A percentile compares a stretch with the other conserved stretches of the same genome.
Conservation (phyloP, 768 basidiomycete genomes). For the Lactarius psammicola region DNA sequence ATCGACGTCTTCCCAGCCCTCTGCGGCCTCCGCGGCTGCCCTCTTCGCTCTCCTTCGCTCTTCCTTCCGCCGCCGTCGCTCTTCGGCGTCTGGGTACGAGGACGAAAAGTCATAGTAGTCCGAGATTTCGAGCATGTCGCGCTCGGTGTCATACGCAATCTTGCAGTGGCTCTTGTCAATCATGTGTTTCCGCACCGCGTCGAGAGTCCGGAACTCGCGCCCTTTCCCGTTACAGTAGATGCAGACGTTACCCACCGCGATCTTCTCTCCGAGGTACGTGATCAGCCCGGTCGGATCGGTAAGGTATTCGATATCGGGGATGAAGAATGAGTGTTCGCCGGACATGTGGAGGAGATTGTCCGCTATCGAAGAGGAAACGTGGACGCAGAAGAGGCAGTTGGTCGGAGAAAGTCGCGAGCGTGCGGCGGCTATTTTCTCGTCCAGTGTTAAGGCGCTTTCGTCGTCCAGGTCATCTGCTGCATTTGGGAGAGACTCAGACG, state of each 20-base stretch:
- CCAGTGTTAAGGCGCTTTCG: slow-evolving; percentile 47
- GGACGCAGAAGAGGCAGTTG: slow-evolving; percentile 85
- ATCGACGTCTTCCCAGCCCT: slow-evolving; percentile 37
- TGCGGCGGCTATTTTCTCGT: slow-evolving; percentile 72
- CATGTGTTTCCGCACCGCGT: slow-evolving; percentile 96
- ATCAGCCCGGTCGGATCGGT: slow-evolving; percentile 81
- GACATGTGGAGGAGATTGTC: slow-evolving; percentile 88
- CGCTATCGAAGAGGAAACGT: slow-evolving; percentile 49
- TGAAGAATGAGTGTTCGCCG: slow-evolving; percentile 83
- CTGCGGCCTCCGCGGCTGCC: slow-evolving; percentile 32
- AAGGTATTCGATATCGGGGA: slow-evolving; percentile 92
- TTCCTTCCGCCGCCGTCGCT: slow-evolving; percentile 28
- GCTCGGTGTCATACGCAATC: slow-evolving; percentile 81
- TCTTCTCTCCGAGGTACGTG: slow-evolving; percentile 85
- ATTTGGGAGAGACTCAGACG: slow-evolving; percentile 36
- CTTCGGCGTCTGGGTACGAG: slow-evolving; percentile 65
- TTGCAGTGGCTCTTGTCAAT: slow-evolving; percentile 95
- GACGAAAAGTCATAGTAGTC: slow-evolving; percentile 91
- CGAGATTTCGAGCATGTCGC: slow-evolving; percentile 80
- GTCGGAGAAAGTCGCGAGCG: slow-evolving; percentile 58
- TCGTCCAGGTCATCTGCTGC: slow-evolving; percentile 29
- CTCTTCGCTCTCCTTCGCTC: slow-evolving; percentile 20
- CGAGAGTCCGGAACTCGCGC: slow-evolving; percentile 76
- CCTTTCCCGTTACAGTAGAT: slow-evolving; percentile 85
- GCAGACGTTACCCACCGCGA: slow-evolving; percentile 91